Evolutionary conservation across 225 moss, liverwort and hornwort species (phyloP).

Genomic region (Sphagnum contortum): DNA sequence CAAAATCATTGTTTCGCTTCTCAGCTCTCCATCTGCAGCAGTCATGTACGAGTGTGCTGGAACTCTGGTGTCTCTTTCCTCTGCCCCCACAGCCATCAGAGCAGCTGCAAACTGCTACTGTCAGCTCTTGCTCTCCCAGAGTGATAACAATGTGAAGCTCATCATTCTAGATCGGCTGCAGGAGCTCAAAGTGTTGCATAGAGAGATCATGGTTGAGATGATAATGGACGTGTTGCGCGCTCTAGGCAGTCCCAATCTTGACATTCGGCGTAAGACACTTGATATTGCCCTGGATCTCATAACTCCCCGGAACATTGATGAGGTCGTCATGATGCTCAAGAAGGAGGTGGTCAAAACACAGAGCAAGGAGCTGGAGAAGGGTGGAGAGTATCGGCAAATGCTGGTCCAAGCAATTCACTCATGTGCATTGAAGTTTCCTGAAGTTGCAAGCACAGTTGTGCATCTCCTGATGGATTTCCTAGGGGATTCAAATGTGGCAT

Average conservation of each 20-base stretch:
- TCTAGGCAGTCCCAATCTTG: constrained; percentile 86
- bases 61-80: constrained; percentile 86
- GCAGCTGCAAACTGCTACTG: constrained; percentile 92
- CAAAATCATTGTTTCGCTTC: constrained; percentile 86
- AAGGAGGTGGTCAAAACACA: constrained; percentile 98
- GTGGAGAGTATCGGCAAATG: constrained; percentile 98
- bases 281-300: constrained; percentile 92
- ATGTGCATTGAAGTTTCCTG: constrained; percentile 85
- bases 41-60: constrained; percentile 97
- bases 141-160: constrained; percentile 95
- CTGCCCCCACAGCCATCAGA: constrained; percentile 89
- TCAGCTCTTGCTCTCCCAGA: constrained; percentile 80
- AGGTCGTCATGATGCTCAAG: constrained; percentile 96
- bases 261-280: constrained; percentile 87
- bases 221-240: constrained; percentile 92
- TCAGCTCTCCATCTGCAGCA: constrained; percentile 81
- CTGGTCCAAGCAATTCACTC: constrained; percentile 94
- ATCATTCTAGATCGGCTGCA: constrained; percentile 93
- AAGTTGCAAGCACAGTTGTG: constrained; percentile 90
- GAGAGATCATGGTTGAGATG: constrained; percentile 90
- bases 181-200: constrained; percentile 81
- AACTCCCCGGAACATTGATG: constrained; percentile 86
- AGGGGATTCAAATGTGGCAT: constrained; percentile 84
- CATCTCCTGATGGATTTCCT: constrained; percentile 94
- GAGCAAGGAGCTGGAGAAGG: constrained; percentile 87